phyloP scores from a whole-genome alignment of 805 yeast species.

The Wickerhamiella shivajii region DNA sequence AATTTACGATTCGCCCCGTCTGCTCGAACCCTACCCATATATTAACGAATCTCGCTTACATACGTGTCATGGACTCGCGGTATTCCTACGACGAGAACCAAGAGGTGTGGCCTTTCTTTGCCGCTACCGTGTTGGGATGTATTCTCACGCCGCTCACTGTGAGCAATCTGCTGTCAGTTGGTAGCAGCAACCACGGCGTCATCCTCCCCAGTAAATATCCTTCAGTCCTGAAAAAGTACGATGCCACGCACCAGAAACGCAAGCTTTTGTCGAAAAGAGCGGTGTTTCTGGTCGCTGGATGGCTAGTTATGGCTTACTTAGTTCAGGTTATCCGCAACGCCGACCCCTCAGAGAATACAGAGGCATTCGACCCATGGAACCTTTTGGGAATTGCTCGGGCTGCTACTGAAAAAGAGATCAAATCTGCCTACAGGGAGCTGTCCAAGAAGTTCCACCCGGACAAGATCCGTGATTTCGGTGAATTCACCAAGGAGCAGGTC shows the following conservation, averaged over 20 bases:
- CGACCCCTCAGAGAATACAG: slow-evolving; percentile 23
- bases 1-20: too few relatives aligned
- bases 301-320: slow-evolving; percentile 40
- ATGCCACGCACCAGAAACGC: slow-evolving; percentile 19
- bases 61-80: slow-evolving; percentile 30
- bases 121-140: slow-evolving; percentile 54
- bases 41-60: too few relatives aligned
- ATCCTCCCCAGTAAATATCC: too few relatives aligned
- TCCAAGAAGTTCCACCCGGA: slow-evolving; percentile 90
- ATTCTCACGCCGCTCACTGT: slow-evolving; percentile 51
- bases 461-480: slow-evolving; percentile 46
- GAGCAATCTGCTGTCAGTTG: too few relatives aligned
- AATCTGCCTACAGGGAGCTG: slow-evolving; percentile 69
- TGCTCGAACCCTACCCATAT: too few relatives aligned
- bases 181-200: too few relatives aligned
- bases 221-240: slow-evolving; percentile 17
- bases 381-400: slow-evolving; percentile 58
- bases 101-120: slow-evolving; percentile 88
- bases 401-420: slow-evolving; percentile 64
- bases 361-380: slow-evolving; percentile 76
- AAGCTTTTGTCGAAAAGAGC: slow-evolving; percentile 16
- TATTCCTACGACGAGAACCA: slow-evolving; percentile 78
- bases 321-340: slow-evolving; percentile 23
- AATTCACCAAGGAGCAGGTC: slow-evolving; percentile 44
- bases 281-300: slow-evolving; percentile 35